phyloP scores from a whole-genome alignment of 345 rosid genomes.

The Citrus cavaleriei region DNA sequence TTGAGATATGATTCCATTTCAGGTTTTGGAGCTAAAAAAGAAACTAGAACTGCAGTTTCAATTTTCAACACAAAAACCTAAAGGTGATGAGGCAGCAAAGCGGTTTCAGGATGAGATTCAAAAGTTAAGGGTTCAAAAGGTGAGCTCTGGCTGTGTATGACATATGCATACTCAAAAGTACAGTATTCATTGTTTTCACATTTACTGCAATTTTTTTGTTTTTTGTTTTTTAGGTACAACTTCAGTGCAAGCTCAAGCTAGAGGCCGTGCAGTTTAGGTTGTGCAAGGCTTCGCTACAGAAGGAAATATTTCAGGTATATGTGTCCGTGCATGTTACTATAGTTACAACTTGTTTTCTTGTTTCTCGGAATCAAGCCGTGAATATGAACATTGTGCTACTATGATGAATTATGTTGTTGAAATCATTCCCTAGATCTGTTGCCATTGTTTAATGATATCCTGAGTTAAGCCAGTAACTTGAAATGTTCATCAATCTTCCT shows the following conservation, averaged over 20 bases:
- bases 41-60: constrained; percentile 54
- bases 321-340: neutral
- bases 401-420: neutral
- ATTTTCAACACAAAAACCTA: constrained; percentile 52
- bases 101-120: constrained; percentile 57
- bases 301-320: constrained; percentile 87
- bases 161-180: neutral
- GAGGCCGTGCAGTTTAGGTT: constrained; percentile 77
- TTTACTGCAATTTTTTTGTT: constrained; percentile 13
- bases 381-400: neutral
- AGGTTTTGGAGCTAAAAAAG: constrained; percentile 66
- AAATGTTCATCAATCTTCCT: neutral
- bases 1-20: constrained; percentile 9
- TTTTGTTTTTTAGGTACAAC: constrained; percentile 60
- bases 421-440: neutral
- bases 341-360: neutral
- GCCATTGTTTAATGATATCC: neutral
- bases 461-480: neutral
- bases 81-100: constrained; percentile 45
- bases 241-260: constrained; percentile 84
- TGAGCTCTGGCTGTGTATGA: constrained; percentile 19
- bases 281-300: constrained; percentile 65
- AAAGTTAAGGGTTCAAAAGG: constrained; percentile 83
- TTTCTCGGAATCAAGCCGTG: neutral
- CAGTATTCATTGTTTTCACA: neutral